Evolutionary conservation across 805 yeast genomes (phyloP), one percentile per base, ranked within the genome.

Genomic region (Vanderwaltozyma polyspora): DNA sequence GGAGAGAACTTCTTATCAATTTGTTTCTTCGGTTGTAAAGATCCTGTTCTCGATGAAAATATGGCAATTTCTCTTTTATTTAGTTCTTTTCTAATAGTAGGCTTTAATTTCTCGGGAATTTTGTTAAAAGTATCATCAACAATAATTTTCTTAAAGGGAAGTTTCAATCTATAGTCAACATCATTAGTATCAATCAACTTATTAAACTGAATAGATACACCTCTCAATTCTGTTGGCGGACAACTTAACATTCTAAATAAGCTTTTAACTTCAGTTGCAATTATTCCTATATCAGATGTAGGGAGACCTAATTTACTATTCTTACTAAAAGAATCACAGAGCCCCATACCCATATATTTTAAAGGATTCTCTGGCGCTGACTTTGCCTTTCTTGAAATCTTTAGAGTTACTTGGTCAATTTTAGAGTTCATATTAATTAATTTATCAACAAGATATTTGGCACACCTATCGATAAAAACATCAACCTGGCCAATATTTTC

Each of bases 281-380:
- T 52, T n/a, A 72, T 48, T 1, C 84, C 83, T 45, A 64, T 43
- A 35, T 73, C 78, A 45, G 71, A 64, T 2, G 86, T 74, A 3
- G 79, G 66, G 1, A 71, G 52, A 0, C 86, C 85, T 11, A 89
- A 49, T 23, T 63, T 63, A 3, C 79, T 60, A 9, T 78, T 63
- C 43, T 74, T 76, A 28, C 76, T 72, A 10, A 68, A 58, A 23
- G 77, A 62, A 33, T 77, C 84, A 55, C 95, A 84, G 11, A 52
- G 52, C 0, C 98, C 97, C 74, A 80, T 74, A 0, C 98, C 98
- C 48, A 91, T 42, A 54, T 63, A 78, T 49, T 89, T 91, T 1
- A 80, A 69, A 0, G 96, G 83, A 14, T 74, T 73, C 2, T 78
- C 52, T 0, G 94, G 87, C 0, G 93, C 93, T 37, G 64, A 67